Evolutionary conservation across 192 early-diverging fungal genomes (phyloP).

Genomic region (Coemansia sp.): DNA sequence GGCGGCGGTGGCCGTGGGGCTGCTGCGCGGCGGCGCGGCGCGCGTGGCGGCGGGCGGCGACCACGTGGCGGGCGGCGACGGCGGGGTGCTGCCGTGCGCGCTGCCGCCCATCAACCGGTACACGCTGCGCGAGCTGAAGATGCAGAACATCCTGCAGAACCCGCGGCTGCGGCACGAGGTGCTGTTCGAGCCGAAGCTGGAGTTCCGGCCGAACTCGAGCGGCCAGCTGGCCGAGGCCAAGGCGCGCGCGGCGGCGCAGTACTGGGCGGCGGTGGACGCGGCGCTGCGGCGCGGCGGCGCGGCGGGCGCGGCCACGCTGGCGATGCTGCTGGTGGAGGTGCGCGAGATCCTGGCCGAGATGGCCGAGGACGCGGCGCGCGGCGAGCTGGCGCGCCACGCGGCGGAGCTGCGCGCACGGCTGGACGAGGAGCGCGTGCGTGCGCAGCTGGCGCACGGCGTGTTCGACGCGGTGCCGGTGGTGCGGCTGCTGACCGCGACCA

Average conservation of each 20-base stretch:
- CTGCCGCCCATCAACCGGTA: conserved; percentile 79
- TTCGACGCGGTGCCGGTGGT: conserved; percentile 59
- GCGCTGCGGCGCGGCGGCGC: conserved; percentile 39
- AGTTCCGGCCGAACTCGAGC: conserved; percentile 83
- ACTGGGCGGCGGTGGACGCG: conserved; percentile 67
- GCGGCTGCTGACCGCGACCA: conserved; percentile 55
- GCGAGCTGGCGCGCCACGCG: conserved; percentile 35
- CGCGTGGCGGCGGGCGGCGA: background rate
- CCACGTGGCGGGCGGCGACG: background rate
- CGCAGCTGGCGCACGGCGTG: conserved; percentile 65
- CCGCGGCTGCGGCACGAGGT: conserved; percentile 86
- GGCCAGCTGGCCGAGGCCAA: conserved; percentile 65
- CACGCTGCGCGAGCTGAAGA: conserved; percentile 78
- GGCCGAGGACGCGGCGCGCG: conserved; percentile 30
- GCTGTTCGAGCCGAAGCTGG: conserved; percentile 81
- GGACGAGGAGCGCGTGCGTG: conserved; percentile 55
- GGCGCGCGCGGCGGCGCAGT: conserved; percentile 57
- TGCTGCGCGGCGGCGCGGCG: background rate
- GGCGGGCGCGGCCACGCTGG: conserved; percentile 27
- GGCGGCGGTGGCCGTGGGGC: background rate
- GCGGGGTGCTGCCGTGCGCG: conserved; percentile 1
- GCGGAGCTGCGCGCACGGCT: conserved; percentile 48
- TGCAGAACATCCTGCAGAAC: conserved; percentile 79
- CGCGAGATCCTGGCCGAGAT: conserved; percentile 64
- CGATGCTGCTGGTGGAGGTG: conserved; percentile 71